Evolutionary conservation across 2,329 filamentous ascomycete species (phyloP).

Genomic region (Aspergillus pseudoglaucus): DNA sequence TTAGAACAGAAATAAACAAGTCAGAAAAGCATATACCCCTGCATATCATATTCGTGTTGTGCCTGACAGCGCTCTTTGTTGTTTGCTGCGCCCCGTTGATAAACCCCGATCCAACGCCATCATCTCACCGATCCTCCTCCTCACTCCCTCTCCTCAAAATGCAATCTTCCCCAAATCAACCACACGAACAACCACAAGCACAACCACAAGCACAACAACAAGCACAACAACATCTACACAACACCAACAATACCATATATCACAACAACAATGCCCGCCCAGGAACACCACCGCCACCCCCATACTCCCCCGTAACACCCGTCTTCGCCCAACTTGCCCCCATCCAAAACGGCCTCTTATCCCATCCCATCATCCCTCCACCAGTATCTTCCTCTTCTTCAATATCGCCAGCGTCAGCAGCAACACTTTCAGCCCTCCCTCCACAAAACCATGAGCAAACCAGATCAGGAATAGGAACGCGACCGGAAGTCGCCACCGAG

Average conservation of each 20-base stretch:
- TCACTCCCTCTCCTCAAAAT: background rate
- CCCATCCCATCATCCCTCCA: conserved; percentile 25
- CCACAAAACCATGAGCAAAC: background rate
- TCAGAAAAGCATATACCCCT: too few species aligned
- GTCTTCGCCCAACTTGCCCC: conserved; percentile 33
- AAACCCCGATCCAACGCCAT: too few species aligned
- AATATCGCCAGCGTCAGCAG: background rate
- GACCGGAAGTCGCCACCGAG: conserved; percentile 18
- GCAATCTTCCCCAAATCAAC: background rate
- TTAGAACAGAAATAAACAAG: too few species aligned
- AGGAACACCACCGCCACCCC: conserved; percentile 38
- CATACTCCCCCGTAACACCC: conserved; percentile 43
- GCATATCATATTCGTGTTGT: too few species aligned
- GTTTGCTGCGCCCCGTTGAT: too few species aligned
- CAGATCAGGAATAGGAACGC: background rate
- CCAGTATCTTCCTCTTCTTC: conserved; percentile 25
- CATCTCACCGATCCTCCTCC: too few species aligned
- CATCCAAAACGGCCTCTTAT: conserved; percentile 11
- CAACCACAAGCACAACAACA: background rate
- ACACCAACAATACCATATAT: conserved; percentile 2
- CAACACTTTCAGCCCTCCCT: background rate
- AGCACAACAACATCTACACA: background rate
- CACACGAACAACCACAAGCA: background rate
- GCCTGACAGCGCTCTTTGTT: too few species aligned
- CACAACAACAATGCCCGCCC: conserved; percentile 16